phyloP scores from a whole-genome alignment of 106 monocot genomes.

The Hemerocallis citrina region DNA sequence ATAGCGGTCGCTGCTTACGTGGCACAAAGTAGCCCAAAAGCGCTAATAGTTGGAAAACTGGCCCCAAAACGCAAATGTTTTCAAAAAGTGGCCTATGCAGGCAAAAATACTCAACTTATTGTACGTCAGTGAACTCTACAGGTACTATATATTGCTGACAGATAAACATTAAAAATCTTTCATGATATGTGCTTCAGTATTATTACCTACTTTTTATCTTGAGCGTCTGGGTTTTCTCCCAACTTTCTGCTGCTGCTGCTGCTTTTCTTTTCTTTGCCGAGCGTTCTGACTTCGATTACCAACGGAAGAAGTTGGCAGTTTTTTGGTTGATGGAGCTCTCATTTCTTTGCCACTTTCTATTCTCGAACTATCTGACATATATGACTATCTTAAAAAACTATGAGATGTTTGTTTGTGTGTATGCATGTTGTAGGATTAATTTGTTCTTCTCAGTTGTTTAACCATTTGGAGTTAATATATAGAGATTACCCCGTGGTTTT shows the following conservation, averaged over 20 bases:
- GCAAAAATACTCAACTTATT: no score
- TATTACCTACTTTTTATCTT: constrained; percentile 18
- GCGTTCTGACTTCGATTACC: not conserved
- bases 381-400: no score
- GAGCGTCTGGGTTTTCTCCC: constrained; percentile 20
- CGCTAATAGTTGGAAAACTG: no score
- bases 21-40: no score
- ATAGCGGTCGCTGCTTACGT: no score
- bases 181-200: not conserved
- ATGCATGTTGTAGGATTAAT: no score
- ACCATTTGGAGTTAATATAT: not conserved
- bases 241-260: no score
- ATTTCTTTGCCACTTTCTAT: constrained; percentile 10
- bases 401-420: no score
- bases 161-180: not conserved
- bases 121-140: not conserved
- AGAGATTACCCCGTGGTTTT: constrained; percentile 1
- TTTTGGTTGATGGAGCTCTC: constrained; percentile 5
- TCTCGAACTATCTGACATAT: constrained; percentile 5
- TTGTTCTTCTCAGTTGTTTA: no score
- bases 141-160: not conserved
- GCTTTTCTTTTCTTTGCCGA: not conserved
- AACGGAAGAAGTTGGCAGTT: constrained; percentile 1
- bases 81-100: no score
- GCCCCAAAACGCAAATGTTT: no score